These are phyloP conservation scores for Lablab purpureus DNA, from an alignment of 306 rosid species.

Conservation along the genomic window DNA sequence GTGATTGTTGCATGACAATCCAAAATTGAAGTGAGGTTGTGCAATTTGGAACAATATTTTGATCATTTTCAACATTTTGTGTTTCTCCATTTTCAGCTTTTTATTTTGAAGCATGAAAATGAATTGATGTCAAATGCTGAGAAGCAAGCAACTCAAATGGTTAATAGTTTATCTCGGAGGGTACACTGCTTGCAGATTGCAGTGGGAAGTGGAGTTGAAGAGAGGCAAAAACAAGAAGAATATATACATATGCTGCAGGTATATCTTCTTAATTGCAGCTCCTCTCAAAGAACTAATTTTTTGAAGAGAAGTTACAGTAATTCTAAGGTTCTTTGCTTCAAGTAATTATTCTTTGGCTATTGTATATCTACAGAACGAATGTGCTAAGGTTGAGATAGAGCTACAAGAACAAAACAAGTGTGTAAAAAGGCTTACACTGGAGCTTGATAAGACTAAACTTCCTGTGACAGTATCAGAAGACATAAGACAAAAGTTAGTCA, in stretches of 20 bases:
- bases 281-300: neutral
- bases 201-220: slow-evolving; percentile 37
- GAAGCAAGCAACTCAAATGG: slow-evolving; percentile 52
- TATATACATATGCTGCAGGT: slow-evolving; percentile 42
- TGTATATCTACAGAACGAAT: slow-evolving; percentile 40
- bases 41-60: neutral
- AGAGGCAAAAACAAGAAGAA: slow-evolving; percentile 46
- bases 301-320: neutral
- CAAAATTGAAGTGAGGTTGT: slow-evolving; percentile 11
- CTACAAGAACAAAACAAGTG: slow-evolving; percentile 38
- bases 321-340: slow-evolving; percentile 6
- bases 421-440: slow-evolving; percentile 17
- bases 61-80: neutral
- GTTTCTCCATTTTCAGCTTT: slow-evolving; percentile 40
- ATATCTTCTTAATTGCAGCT: neutral
- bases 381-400: slow-evolving; percentile 36
- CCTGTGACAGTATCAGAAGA: slow-evolving; percentile 8
- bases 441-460: slow-evolving; percentile 26
- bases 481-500: neutral
- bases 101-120: slow-evolving; percentile 47
- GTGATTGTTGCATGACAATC: slow-evolving; percentile 23
- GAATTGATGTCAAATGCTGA: slow-evolving; percentile 47
- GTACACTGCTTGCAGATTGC: slow-evolving; percentile 46
- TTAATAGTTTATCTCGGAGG: slow-evolving; percentile 44
- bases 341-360: neutral